These are phyloP conservation scores for Phyllosticta citriasiana DNA, from an alignment of 2,329 filamentous ascomycete genomes.

Conservation along the genomic window DNA sequence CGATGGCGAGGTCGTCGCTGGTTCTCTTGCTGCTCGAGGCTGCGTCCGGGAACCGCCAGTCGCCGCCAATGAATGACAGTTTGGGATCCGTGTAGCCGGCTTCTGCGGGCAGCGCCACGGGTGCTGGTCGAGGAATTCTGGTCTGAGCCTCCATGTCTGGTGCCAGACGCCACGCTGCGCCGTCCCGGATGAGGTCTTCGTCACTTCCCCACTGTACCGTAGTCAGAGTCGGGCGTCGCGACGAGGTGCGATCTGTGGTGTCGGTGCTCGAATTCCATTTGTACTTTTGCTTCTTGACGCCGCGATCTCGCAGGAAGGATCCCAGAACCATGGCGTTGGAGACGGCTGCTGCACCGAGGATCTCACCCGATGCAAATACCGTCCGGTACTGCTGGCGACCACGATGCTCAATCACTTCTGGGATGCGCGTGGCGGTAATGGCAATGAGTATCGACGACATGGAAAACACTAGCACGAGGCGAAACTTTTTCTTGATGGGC, in stretches of 20 bases:
- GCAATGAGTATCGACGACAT: conserved; percentile 71
- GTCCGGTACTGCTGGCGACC: conserved; percentile 81
- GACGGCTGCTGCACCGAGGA: conserved; percentile 76
- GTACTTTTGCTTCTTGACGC: conserved; percentile 81
- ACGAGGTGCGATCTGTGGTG: conserved; percentile 45
- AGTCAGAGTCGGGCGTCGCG: conserved; percentile 51
- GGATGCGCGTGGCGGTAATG: conserved; percentile 73
- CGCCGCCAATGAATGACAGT: conserved; percentile 11
- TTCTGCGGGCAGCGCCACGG: conserved; percentile 19
- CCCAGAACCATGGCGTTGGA: conserved; percentile 86
- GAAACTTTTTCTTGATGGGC: conserved; percentile 64
- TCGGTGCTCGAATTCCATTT: conserved; percentile 46
- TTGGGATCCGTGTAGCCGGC: not conserved
- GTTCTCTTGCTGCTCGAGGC: conserved; percentile 14
- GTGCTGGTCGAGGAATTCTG: conserved; percentile 13
- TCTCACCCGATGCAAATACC: conserved; percentile 78
- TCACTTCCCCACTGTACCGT: conserved; percentile 76
- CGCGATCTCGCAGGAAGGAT: conserved; percentile 83
- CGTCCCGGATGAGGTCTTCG: conserved; percentile 71
- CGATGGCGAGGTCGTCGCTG: conserved; percentile 14
- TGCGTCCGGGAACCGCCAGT: conserved; percentile 25
- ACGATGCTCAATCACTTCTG: conserved; percentile 58
- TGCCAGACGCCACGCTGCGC: conserved; percentile 57
- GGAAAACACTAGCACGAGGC: conserved; percentile 71
- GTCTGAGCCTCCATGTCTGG: conserved; percentile 36